Conservation (phyloP, 2,329 filamentous ascomycete species). For the Colletotrichum agaves region DNA sequence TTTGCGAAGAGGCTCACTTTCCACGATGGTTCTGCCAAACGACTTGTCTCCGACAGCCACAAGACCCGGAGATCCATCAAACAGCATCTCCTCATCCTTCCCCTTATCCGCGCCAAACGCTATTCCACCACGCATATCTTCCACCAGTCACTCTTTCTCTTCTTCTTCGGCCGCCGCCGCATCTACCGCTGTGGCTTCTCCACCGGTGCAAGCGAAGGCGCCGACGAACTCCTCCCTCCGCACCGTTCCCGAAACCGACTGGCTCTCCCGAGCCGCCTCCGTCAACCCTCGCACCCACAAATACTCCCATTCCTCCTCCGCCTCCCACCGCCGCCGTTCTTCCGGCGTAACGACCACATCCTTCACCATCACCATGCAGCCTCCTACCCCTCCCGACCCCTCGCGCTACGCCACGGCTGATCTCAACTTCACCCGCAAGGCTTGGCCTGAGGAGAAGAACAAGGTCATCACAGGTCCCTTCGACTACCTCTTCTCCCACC, state of each 20-base stretch:
- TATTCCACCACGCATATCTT: constrained; percentile 80
- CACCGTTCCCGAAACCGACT: constrained; percentile 70
- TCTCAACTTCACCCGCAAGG: constrained; percentile 62
- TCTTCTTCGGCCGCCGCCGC: constrained; percentile 43
- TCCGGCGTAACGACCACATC: constrained; percentile 41
- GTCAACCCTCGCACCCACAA: constrained; percentile 44
- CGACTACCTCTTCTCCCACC: constrained; percentile 81
- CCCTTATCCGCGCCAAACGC: constrained; percentile 62
- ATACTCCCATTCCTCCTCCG: constrained; percentile 23
- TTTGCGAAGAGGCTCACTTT: constrained; percentile 19
- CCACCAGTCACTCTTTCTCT: constrained; percentile 51
- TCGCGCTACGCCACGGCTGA: constrained; percentile 65
- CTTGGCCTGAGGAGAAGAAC: constrained; percentile 81
- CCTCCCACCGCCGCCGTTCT: constrained; percentile 25
- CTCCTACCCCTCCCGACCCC: constrained; percentile 58
- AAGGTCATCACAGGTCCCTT: constrained; percentile 81
- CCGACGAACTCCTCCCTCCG: constrained; percentile 52
- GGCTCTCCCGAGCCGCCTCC: constrained; percentile 53
- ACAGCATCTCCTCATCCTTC: constrained; percentile 37
- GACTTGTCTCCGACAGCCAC: constrained; percentile 26
- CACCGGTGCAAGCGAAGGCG: constrained; percentile 14
- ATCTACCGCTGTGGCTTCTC: neutral
- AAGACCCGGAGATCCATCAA: constrained; percentile 28
- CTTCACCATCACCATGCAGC: constrained; percentile 51
- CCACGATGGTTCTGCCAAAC: constrained; percentile 33